phyloP scores from a whole-genome alignment of 2,329 filamentous ascomycete genomes.

The Xylaria digitata region DNA sequence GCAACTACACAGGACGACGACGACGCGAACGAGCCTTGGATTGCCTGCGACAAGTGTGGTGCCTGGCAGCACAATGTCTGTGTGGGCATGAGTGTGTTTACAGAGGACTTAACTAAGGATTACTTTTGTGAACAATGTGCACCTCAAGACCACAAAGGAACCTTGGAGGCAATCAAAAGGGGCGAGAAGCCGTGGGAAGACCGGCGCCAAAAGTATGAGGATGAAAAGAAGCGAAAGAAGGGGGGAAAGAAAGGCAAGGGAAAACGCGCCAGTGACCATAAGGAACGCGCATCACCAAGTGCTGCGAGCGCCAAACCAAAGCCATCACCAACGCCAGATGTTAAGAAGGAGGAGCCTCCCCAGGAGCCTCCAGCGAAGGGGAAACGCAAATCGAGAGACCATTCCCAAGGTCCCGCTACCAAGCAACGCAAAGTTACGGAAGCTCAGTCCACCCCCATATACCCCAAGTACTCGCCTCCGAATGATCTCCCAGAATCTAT shows the following conservation, averaged over 20 bases:
- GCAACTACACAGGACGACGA: constrained; percentile 87
- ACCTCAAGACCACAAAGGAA: constrained; percentile 83
- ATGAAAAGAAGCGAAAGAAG: constrained; percentile 70
- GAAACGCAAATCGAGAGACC: constrained; percentile 70
- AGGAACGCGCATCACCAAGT: constrained; percentile 60
- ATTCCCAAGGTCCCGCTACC: constrained; percentile 61
- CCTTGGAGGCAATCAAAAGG: constrained; percentile 79
- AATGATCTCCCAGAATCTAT: constrained; percentile 64
- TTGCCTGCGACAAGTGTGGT: constrained; percentile 90
- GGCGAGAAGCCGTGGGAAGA: constrained; percentile 91
- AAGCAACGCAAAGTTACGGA: constrained; percentile 69
- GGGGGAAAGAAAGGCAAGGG: constrained; percentile 72
- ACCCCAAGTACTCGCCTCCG: constrained; percentile 60
- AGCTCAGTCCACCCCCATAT: constrained; percentile 54
- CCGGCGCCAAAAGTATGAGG: constrained; percentile 70
- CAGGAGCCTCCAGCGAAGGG: constrained; percentile 55
- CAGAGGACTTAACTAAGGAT: constrained; percentile 80
- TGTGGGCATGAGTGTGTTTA: constrained; percentile 83
- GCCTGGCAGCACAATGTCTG: constrained; percentile 99
- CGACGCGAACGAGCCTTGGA: constrained; percentile 87
- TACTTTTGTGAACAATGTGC: constrained; percentile 95
- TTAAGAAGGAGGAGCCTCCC: constrained; percentile 52
- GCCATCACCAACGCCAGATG: constrained; percentile 53
- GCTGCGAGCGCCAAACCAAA: constrained; percentile 55
- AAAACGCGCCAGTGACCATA: constrained; percentile 73